Evolutionary conservation across 129 eudicot species (phyloP), one percentile per base, ranked within the genome.

Genomic region (Flaveria robusta): DNA sequence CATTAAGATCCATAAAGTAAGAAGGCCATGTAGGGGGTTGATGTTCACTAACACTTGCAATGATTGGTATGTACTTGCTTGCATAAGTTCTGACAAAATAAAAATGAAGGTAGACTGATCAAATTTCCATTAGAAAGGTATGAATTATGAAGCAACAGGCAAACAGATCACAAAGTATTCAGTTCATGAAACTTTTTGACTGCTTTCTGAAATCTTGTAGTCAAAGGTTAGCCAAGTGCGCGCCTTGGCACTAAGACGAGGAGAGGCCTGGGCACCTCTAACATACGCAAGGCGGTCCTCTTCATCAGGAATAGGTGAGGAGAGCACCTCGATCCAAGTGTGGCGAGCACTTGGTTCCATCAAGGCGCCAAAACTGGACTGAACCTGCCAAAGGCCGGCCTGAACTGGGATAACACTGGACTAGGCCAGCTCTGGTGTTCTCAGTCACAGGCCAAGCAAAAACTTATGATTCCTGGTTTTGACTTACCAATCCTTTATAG

Each of bases 11-110:
- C 99, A 94, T 94, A 77, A 94, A 94, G 92, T 94, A 94, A 67
- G 99, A 94, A 7, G 99, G 99, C 99, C 99, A 94, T 60, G 99
- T 94, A 70, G 99, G 99, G 1, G 99, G 99, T 76, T 94, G 99
- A 86, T 94, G 99, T 86, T 94, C 97, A 82, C 99, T 94, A 74
- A 94, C 99, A 88, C 99, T 94, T 15, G 99, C 99, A 81, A 94
- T 94, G 76, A 94, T 94, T 18, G 99, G 99, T 81, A 94, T 94
- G 79, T 94, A 94, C 84, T 94, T 94, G 93, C 99, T 94, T 47
- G 99, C 99, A 86, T 94, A 94, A 74, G 99, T 94, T 81, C 99
- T 94, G 89, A 71, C 56, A 71, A 22, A 71, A 45, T 62, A 68
- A 59, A 19, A 24, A 26, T 47, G 42, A 46, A 54, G 63, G 68